Conservation (phyloP, 768 basidiomycete species). For the Pulveroboletus sp. region DNA sequence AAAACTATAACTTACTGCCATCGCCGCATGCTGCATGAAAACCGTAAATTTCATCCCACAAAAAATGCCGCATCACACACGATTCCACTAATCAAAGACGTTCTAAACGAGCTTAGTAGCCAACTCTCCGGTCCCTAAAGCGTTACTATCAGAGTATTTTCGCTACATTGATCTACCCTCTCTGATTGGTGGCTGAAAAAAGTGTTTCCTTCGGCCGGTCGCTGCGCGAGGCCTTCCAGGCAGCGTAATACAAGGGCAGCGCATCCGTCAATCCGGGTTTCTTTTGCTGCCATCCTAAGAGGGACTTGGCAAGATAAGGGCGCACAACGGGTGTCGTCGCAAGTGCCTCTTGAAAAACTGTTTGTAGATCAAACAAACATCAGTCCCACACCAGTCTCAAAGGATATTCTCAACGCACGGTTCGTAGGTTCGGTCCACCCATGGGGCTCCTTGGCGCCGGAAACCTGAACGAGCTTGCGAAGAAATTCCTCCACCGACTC, state of each 20-base stretch:
- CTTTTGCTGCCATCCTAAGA: slow-evolving; percentile 34
- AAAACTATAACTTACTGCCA: too few species aligned
- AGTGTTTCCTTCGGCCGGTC: slow-evolving; percentile 9
- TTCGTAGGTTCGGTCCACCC: slow-evolving; percentile 19
- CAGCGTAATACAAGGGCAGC: slow-evolving; percentile 27
- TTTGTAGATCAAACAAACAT: not conserved
- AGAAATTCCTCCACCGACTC: slow-evolving; percentile 31
- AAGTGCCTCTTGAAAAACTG: slow-evolving; percentile 26
- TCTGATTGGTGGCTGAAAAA: not conserved
- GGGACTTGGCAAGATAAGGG: slow-evolving; percentile 25
- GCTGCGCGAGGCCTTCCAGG: slow-evolving; percentile 19
- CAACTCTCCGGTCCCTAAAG: too few species aligned
- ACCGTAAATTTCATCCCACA: too few species aligned
- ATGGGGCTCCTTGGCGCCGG: slow-evolving; percentile 26
- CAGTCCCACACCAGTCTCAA: not conserved
- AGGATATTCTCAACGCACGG: slow-evolving; percentile 15
- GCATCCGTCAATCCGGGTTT: slow-evolving; percentile 33
- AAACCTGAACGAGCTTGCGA: slow-evolving; percentile 22
- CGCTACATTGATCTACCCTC: not conserved
- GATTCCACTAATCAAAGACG: too few species aligned
- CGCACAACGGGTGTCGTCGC: slow-evolving; percentile 19
- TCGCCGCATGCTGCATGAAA: too few species aligned
- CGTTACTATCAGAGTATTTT: too few species aligned
- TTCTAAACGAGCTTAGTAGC: too few species aligned
- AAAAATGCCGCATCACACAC: too few species aligned